Base-by-base conservation (phyloP, 805 yeast species). In the Candida maesae region DNA sequence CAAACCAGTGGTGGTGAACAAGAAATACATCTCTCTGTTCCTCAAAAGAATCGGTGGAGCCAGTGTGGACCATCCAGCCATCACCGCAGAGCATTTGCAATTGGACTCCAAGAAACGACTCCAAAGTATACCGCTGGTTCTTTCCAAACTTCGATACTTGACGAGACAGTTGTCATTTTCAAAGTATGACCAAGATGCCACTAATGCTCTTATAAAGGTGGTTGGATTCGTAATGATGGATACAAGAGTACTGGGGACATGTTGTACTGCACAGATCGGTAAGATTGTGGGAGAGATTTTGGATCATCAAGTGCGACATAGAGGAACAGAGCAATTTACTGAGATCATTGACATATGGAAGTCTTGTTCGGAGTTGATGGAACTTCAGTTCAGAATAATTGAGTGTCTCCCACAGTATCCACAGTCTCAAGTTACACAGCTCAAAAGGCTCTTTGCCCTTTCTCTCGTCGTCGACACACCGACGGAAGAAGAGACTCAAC, bases 221-320 rank as follows among this genome's bases (percentile, higher is more conserved):
- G 5, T 46, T 20, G 50, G 47, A 2, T 36, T 23, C 35, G 6
- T 42, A 1, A 40, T 46, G 39, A 46, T 46, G 47, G 50, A 46
- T 18, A 23, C 37, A 4, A 33, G 47, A 15, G 40, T 46, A 6
- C 33, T 27, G 27, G 16, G 32, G 6, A 17, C 20, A 6, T 12
- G 31, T n/a, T 20, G 27, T 20, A 18, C 39, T 11, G n/a, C 18
- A 2, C 8, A 15, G 13, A 20, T 41, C 25, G 12, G 25, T 11
- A 14, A 16, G 3, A 35, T 43, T 15, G 2, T 39, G 10, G 25
- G 25, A 2, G 17, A 26, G 4, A 25, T 43, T 4, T 4, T 43
- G 5, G 24, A 32, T 4, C 32, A 33, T 21, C 40, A 30, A 15
- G 14, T n/a, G 13, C n/a, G 19, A 13, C 15, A 32, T 17, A 39